Conservation (phyloP, 2,329 filamentous ascomycete genomes). For the Xylaria sp. region DNA sequence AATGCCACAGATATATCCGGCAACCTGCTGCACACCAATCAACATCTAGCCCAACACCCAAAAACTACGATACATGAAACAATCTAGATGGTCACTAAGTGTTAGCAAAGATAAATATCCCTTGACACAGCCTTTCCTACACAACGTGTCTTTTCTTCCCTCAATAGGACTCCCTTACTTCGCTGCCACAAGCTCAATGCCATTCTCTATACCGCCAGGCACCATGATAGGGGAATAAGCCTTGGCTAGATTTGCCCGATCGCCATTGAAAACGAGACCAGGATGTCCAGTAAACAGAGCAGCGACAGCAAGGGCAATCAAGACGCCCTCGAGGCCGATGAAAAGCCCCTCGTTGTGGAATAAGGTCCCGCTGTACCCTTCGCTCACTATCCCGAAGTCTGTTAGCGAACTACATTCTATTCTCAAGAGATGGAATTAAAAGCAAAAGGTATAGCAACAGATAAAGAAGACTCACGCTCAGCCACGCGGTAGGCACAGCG, state of each 20-base stretch:
- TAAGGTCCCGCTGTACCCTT: conserved; percentile 64
- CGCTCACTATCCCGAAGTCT: conserved; percentile 50
- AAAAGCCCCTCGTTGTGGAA: conserved; percentile 59
- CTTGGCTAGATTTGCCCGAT: conserved; percentile 6
- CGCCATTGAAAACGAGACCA: conserved; percentile 51
- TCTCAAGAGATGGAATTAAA: too few relatives aligned
- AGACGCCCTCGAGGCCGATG: conserved; percentile 58
- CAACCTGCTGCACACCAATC: background rate
- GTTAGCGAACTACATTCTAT: background rate
- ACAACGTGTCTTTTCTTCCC: background rate
- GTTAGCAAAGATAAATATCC: background rate
- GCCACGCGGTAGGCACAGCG: conserved; percentile 68
- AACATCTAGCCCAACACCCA: background rate
- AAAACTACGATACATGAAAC: background rate
- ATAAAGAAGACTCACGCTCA: conserved; percentile 50
- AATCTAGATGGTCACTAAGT: background rate
- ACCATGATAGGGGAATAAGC: background rate
- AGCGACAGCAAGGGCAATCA: conserved; percentile 52
- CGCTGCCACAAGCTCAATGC: conserved; percentile 1
- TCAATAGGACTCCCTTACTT: background rate
- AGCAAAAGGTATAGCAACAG: too few relatives aligned
- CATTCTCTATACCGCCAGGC: background rate
- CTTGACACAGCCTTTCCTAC: background rate
- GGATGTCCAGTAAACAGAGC: conserved; percentile 55
- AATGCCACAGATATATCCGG: too few relatives aligned